These are phyloP conservation scores for Naganishia friedmannii DNA, from an alignment of 768 basidiomycete species.

Conservation along the genomic window DNA sequence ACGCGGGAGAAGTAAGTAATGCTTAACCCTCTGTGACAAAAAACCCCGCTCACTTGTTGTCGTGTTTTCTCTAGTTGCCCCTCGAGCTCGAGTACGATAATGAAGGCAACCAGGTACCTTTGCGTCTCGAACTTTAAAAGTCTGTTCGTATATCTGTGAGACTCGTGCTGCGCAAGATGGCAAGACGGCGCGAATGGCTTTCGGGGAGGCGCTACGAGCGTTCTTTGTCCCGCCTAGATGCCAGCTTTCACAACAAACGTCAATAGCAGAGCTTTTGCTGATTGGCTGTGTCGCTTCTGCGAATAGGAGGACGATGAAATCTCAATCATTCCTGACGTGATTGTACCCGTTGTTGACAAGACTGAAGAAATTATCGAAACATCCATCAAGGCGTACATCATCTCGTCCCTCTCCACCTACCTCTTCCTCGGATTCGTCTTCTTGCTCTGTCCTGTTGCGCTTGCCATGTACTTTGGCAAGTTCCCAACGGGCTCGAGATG, in stretches of 20 bases:
- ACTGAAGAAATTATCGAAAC: conserved; percentile 15
- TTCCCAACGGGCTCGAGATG: background rate
- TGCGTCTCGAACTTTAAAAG: conserved; percentile 84
- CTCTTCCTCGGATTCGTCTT: conserved; percentile 8
- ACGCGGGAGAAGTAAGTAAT: conserved; percentile 76
- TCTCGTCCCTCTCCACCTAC: conserved; percentile 14
- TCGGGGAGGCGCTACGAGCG: background rate
- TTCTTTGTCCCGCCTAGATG: background rate
- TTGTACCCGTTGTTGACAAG: conserved; percentile 6
- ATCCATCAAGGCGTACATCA: background rate
- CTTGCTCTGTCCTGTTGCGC: conserved; percentile 10
- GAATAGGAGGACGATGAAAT: background rate
- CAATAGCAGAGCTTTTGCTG: background rate
- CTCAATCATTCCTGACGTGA: background rate
- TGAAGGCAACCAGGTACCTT: conserved; percentile 82
- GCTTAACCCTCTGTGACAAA: background rate
- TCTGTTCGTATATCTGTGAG: conserved; percentile 26
- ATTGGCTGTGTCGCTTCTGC: no score
- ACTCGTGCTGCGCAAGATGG: conserved; percentile 12
- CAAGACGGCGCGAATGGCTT: background rate
- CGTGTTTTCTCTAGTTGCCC: conserved; percentile 33
- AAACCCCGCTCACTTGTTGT: background rate
- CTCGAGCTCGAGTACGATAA: conserved; percentile 58
- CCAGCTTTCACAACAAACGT: background rate
- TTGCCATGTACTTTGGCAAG: conserved; percentile 6